Base-by-base conservation (phyloP, 2,329 filamentous ascomycete genomes). In the Aspergillus sojae region DNA sequence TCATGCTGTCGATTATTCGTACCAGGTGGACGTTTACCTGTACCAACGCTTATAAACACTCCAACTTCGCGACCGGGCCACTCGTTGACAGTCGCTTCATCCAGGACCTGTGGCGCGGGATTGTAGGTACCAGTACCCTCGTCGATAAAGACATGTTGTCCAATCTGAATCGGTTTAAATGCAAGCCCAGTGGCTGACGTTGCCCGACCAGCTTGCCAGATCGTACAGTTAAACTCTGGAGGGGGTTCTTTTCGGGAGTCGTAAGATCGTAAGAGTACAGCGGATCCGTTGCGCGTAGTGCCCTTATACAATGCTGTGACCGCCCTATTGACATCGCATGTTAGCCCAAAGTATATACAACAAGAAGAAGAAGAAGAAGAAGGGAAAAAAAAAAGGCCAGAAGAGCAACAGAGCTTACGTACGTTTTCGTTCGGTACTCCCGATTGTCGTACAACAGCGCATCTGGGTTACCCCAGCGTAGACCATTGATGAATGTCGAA, bases 181-280 rank as follows among this genome's bases (percentile, higher is more conserved):
- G 95, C 95, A 50, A 97, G 83, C 0, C 92, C 93, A 1, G 94
- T 95, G 0, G 95, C 92, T 59, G 87, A 92, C 1, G 95, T 99
- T n/a, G 95, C 95, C 64, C 95, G 88, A 12, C 95, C 95, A 5
- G 95, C 95, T 80, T 99, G 90, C 95, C 95, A 99, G 62, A 99
- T 95, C 53, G 90, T 96, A 79, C 94, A 97, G 74, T 97, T 91
- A 65, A 93, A 94, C 77, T 97, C 94, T 2, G 94, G 91, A 0
- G 93, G 87, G 0, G 94, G 91, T 77, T 98, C 95, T 77, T 91
- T 93, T 71, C 94, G 87, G 19, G 95, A 98, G 76, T 98, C 94
- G 79, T 99, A 99, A 2, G 94, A 98, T 68, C 95, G 90, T 61
- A 99, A 82, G 63, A 98, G 79, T 10, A 89, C 89, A 2, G 94